Base-by-base conservation (phyloP, 345 rosid species). In the Triadica sebifera region DNA sequence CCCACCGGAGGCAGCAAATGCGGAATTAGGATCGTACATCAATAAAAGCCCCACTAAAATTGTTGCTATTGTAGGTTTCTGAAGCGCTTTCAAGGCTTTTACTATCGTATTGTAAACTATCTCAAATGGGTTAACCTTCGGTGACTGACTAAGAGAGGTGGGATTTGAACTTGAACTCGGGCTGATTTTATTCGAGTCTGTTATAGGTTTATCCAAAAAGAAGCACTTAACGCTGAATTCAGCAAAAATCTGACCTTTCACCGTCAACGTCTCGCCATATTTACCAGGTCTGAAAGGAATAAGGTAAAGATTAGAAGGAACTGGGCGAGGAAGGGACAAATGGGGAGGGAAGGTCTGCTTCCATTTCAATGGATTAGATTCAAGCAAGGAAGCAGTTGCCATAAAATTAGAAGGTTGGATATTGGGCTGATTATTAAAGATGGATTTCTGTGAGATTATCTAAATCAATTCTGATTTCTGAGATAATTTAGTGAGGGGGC, bases 1-100 rank as follows among this genome's bases (percentile, higher is more conserved):
- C 63, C 97, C 97, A 17, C 96, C 98, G 2, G 97, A 92, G 2
- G 93, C 91, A 15, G 98, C 97, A 67, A 86, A 78, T 59, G 93
- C 91, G 4, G 79, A 79, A 65, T 73, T 82, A 29, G 90, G 87
- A 75, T 91, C 89, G 66, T 74, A 88, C 70, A 81, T 78, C 78
- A 93, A 50, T 69, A 93, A 73, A 76, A 82, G 39, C 43, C 94
- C 96, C 12, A 93, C 70, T 61, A 91, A 62, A 80, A 93, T 52
- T 9, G 87, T 91, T 1, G 89, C 86, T 3, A 84, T 71, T 0
- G 91, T 89, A 4, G 96, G 97, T 78, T 85, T 88, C 78, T 87
- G 87, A 17, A 91, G 79, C 24, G 79, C 71, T 15, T 86, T 76
- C 29, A 90, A 38, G 50, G 87, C 80, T 76, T 78, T 83, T 29